Percentiles rank a stretch among this genome's conserved stretches.
Evolutionary conservation across 176 grass and related monocot species (phyloP).

Genomic region (Zea mays): Zm-B73-REFERENCE-NAM-5.0 NC_050097.1:215435501-215436000

Average conservation of each 20-base stretch:
- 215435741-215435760: background rate
- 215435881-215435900: background rate
- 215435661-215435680: background rate
- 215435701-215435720: background rate
- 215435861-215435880: background rate
- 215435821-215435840: too few relatives aligned
- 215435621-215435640: slow-evolving; percentile 22
- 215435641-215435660: slow-evolving; percentile 5
- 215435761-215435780: background rate
- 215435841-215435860: background rate
- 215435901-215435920: background rate
- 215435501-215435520: background rate
- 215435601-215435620: too few relatives aligned
- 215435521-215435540: slow-evolving; percentile 9
- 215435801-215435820: too few relatives aligned
- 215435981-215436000: too few relatives aligned
- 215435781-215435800: background rate
- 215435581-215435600: background rate
- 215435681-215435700: slow-evolving; percentile 6
- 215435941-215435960: background rate
- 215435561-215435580: background rate
- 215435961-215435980: background rate
- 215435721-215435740: slow-evolving; percentile 4
- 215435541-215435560: background rate
- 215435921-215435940: background rate